phyloP scores from a whole-genome alignment of 1,284 basidiomycete species.

The Hypsizygus ulmarius region DNA sequence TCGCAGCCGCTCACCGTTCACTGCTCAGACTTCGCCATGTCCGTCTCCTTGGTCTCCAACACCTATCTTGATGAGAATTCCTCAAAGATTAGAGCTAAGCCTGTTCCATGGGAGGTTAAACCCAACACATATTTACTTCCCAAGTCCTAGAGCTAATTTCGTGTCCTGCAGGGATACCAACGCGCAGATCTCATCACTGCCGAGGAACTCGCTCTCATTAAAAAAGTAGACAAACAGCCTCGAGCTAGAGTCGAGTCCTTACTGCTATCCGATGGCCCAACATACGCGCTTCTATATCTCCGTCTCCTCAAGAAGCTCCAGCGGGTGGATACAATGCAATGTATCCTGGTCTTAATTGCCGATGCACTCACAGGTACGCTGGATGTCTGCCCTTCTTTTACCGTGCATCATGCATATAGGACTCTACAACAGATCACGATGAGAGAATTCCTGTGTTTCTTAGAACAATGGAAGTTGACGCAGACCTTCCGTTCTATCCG shows the following conservation, averaged over 20 bases:
- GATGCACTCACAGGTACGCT: slow-evolving; percentile 80
- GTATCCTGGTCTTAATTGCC: slow-evolving; percentile 86
- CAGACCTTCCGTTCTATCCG: slow-evolving; percentile 83
- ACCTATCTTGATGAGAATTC: slow-evolving; percentile 86
- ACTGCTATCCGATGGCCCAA: slow-evolving; percentile 74
- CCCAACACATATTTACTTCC: background rate
- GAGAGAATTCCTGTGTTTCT: slow-evolving; percentile 77
- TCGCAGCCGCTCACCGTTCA: background rate
- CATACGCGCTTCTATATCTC: slow-evolving; percentile 89
- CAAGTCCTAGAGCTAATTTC: slow-evolving; percentile 14
- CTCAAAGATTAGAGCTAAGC: slow-evolving; percentile 84
- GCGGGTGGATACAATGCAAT: slow-evolving; percentile 92
- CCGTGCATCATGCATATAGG: slow-evolving; percentile 1
- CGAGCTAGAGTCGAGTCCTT: slow-evolving; percentile 70
- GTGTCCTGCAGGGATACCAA: slow-evolving; percentile 76
- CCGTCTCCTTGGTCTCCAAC: slow-evolving; percentile 84
- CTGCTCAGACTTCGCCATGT: slow-evolving; percentile 44
- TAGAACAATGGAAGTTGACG: slow-evolving; percentile 55
- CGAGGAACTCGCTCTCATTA: slow-evolving; percentile 89
- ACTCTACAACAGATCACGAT: slow-evolving; percentile 59
- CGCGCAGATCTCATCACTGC: slow-evolving; percentile 87
- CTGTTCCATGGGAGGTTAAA: slow-evolving; percentile 92
- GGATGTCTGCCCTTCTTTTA: slow-evolving; percentile 9
- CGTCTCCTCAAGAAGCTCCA: slow-evolving; percentile 91
- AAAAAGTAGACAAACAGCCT: slow-evolving; percentile 84